These are phyloP conservation scores for Halteria grandinella DNA, from an alignment of 73 alveolate species.

Conservation along the genomic window DNA sequence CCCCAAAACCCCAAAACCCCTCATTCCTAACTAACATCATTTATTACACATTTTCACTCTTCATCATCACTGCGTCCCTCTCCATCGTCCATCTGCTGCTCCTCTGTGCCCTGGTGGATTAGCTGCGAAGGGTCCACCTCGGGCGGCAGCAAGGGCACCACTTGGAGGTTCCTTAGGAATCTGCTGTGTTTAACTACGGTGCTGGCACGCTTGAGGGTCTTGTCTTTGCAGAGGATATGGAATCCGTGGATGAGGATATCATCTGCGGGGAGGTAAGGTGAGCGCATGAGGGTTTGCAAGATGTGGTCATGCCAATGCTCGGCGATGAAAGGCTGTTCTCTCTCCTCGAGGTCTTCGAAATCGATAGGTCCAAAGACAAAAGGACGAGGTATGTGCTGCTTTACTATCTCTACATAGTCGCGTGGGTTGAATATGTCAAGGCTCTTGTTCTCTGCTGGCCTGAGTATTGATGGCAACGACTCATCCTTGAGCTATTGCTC, in stretches of 20 bases:
- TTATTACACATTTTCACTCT: too few species aligned
- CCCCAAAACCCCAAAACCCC: too few species aligned
- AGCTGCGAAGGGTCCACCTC: constrained; percentile 31
- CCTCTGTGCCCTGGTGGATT: too few species aligned
- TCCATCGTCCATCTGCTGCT: not conserved
- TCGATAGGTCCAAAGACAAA: constrained; percentile 49
- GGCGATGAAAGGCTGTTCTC: constrained; percentile 1
- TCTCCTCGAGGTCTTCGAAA: constrained; percentile 22
- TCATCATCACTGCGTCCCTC: too few species aligned
- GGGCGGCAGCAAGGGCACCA: constrained; percentile 40
- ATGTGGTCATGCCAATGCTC: not conserved
- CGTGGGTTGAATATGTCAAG: constrained; percentile 6
- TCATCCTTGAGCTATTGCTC: constrained; percentile 37
- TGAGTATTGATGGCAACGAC: not conserved
- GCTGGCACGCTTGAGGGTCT: constrained; percentile 13
- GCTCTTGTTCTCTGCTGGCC: not conserved
- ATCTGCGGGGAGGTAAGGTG: constrained; percentile 20
- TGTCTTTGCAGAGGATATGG: constrained; percentile 4
- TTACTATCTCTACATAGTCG: not conserved
- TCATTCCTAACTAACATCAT: too few species aligned
- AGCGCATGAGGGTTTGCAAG: not conserved
- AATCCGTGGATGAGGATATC: constrained; percentile 33
- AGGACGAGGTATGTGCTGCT: constrained; percentile 27
- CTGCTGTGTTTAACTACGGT: constrained; percentile 43
- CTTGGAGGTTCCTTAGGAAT: constrained; percentile 44